Base-by-base conservation (phyloP, 2,329 filamentous ascomycete species). In the Fonsecaea monophora region DNA sequence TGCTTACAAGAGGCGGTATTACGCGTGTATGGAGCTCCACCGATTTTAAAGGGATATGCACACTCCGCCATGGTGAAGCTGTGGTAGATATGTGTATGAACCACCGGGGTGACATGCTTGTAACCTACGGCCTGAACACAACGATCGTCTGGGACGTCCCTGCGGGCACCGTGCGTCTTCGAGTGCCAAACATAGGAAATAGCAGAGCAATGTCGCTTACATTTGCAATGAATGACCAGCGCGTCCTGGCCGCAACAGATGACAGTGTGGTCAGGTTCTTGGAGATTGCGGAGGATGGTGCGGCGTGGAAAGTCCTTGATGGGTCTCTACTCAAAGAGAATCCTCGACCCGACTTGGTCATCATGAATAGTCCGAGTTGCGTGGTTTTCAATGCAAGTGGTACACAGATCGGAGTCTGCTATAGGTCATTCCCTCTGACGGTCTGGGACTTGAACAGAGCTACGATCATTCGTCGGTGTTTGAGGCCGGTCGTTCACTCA, bases 21-120 rank as follows among this genome's bases (percentile, higher is more conserved):
- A 53, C 73, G n/a, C 60, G 69, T 35, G 48, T 74, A 21, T 75
- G 70, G 69, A 57, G 71, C 48, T 68, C 73, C 3, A 61, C 70
- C 21, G 73, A 71, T n/a, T 75, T 71, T 60, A 62, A 61, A 35
- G 70, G 73, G 65, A 45, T 69, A 9, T 65, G 70, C 42, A 60
- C 55, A 9, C 21, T 74, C 42, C 15, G 65, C n/a, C 70, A 74
- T 60, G 61, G 58, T 12, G 73, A 75, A 53, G 55, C 64, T 48
- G 66, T 70, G 13, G 68, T 60, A 21, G 42, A 60, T 9, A 68
- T 72, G 13, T 65, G 63, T 40, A 48, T 70, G 32, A 70, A 67
- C 37, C 64, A 40, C 32, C 54, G 25, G 15, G 61, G 68, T 45
- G 68, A 68, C 40, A 55, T 67, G 7, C 55, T 74, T 9, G 72